Evolutionary conservation across 2,329 filamentous ascomycete species (phyloP).

Genomic region (Colletotrichum lupini): DNA sequence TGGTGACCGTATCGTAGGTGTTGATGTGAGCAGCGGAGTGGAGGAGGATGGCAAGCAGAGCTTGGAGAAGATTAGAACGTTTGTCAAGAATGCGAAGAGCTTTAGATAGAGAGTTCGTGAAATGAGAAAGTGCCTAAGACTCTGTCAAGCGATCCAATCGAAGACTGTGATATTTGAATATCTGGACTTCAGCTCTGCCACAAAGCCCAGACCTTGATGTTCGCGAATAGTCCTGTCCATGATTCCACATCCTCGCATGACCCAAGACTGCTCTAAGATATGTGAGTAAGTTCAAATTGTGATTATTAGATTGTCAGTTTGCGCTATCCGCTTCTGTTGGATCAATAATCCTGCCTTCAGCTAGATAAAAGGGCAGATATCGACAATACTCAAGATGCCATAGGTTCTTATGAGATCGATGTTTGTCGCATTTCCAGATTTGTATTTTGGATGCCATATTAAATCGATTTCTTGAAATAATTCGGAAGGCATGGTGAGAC

Average conservation of each 20-base stretch:
- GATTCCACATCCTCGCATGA: neutral
- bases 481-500: neutral
- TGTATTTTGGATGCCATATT: neutral
- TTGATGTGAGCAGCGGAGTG: constrained; percentile 95
- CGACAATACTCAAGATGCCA: neutral
- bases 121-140: neutral
- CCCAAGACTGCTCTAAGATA: neutral
- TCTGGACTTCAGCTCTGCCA: neutral
- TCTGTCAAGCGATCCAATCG: neutral
- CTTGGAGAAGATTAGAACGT: constrained; percentile 81
- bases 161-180: neutral
- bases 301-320: neutral
- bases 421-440: neutral
- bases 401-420: neutral
- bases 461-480: neutral
- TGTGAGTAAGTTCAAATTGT: neutral
- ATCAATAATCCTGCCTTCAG: neutral
- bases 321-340: neutral
- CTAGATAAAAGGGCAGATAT: neutral
- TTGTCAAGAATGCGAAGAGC: constrained; percentile 79
- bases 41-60: constrained; percentile 86
- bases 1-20: constrained; percentile 75
- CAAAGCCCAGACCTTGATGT: neutral
- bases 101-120: constrained; percentile 52
- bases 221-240: neutral